Evolutionary conservation across 331 rosid genomes (phyloP).

Genomic region (Ulmus americana): DNA sequence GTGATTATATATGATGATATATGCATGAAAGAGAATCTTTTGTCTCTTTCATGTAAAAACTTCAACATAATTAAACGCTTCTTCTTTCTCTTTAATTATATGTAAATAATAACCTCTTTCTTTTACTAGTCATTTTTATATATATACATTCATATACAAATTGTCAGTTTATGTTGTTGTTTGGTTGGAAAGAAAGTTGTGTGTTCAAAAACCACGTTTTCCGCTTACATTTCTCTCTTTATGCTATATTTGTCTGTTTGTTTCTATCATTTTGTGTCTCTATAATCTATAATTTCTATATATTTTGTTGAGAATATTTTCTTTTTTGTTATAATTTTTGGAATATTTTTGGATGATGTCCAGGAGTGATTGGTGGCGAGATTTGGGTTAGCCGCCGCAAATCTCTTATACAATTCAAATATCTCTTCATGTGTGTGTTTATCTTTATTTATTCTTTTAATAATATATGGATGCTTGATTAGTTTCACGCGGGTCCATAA

Average conservation of each 20-base stretch:
- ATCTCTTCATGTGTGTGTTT: conserved; percentile 29
- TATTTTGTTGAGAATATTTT: not conserved
- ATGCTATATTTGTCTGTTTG: conserved; percentile 21
- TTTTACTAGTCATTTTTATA: conserved; percentile 9
- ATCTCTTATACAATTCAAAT: conserved; percentile 45
- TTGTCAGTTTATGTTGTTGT: not conserved
- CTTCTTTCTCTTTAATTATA: conserved; percentile 35
- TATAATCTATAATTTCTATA: not conserved
- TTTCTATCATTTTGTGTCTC: conserved; percentile 15
- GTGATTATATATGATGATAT: conserved; percentile 10
- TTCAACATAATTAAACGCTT: conserved; percentile 42
- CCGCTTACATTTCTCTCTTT: conserved; percentile 11
- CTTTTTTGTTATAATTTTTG: not conserved
- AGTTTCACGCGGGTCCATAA: conserved; percentile 8
- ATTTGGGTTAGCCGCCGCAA: conserved; percentile 66
- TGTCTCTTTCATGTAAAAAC: conserved; percentile 39
- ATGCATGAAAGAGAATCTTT: conserved; percentile 47
- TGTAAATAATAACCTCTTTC: conserved; percentile 58
- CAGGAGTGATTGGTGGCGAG: conserved; percentile 84
- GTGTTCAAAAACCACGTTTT: conserved; percentile 6
- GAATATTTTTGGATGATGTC: conserved; percentile 28
- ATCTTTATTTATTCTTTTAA: not conserved
- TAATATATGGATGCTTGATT: not conserved
- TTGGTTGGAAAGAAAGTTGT: not conserved
- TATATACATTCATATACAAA: conserved; percentile 15